A percentile compares a stretch with the other conserved stretches of the same genome.
Evolutionary conservation across 768 basidiomycete genomes (phyloP).

Genomic region (Boletus vinaceobasis): DNA sequence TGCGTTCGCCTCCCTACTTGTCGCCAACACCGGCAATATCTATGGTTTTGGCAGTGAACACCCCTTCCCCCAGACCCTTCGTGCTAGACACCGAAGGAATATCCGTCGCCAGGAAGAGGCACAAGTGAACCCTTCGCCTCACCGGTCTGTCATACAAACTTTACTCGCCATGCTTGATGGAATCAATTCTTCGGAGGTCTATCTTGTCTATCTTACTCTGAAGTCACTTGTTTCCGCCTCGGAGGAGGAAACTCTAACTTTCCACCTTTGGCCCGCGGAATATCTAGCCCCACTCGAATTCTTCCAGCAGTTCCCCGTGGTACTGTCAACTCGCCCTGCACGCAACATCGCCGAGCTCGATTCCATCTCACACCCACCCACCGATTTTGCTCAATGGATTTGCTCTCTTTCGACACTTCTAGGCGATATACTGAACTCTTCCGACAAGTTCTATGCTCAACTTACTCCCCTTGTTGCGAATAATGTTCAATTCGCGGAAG

Average conservation of each 20-base stretch:
- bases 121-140: conserved; percentile 32
- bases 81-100: conserved; percentile 33
- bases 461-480: conserved; percentile 55
- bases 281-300: conserved; percentile 46
- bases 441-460: conserved; percentile 65
- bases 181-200: conserved; percentile 44
- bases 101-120: conserved; percentile 11
- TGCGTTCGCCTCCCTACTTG: conserved; percentile 67
- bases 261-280: conserved; percentile 37
- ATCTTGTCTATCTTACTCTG: conserved; percentile 62
- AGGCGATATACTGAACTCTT: conserved; percentile 51
- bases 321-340: conserved; percentile 29
- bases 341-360: conserved; percentile 37
- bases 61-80: conserved; percentile 40
- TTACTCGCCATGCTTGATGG: conserved; percentile 60
- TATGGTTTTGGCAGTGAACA: conserved; percentile 57
- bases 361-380: conserved; percentile 36
- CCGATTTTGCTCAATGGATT: conserved; percentile 64
- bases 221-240: conserved; percentile 49
- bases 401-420: conserved; percentile 53
- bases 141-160: conserved; percentile 48
- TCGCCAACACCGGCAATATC: conserved; percentile 56
- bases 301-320: conserved; percentile 44
- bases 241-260: conserved; percentile 28
- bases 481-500: conserved; percentile 57